Evolutionary conservation across 1,284 basidiomycete species (phyloP).

Genomic region (Apiotrichum gamsii): DNA sequence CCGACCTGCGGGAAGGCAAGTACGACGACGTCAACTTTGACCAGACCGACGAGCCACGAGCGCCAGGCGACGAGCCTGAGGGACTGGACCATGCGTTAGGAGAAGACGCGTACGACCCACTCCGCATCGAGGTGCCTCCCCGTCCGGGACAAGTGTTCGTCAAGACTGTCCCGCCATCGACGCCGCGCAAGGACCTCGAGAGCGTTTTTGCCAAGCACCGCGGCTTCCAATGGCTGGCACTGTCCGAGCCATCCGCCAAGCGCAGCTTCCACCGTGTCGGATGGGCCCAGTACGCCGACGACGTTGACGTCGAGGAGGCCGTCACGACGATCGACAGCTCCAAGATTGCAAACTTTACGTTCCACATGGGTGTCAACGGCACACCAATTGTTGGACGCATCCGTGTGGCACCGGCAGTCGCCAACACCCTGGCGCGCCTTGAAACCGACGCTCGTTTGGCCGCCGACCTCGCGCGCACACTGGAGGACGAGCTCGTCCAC

Average conservation of each 20-base stretch:
- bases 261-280: constrained; percentile 85
- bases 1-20: constrained; percentile 72
- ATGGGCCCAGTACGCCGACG: constrained; percentile 78
- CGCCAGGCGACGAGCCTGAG: constrained; percentile 29
- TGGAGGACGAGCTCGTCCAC: constrained; percentile 60
- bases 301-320: constrained; percentile 68
- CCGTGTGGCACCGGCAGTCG: constrained; percentile 71
- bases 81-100: constrained; percentile 32
- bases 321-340: constrained; percentile 69
- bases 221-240: constrained; percentile 63
- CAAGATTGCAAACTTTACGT: constrained; percentile 87
- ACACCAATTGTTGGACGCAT: constrained; percentile 70
- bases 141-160: constrained; percentile 87
- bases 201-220: constrained; percentile 55
- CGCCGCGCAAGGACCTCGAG: constrained; percentile 77
- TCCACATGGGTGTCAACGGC: constrained; percentile 76
- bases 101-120: constrained; percentile 55
- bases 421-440: constrained; percentile 69
- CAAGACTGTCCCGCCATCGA: constrained; percentile 83
- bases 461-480: constrained; percentile 59
- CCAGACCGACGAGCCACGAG: constrained; percentile 8
- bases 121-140: constrained; percentile 59
- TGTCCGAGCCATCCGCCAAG: constrained; percentile 83
- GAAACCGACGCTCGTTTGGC: constrained; percentile 69
- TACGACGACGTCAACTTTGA: constrained; percentile 60